A percentile compares a stretch with the other conserved stretches of the same genome.
These are phyloP conservation scores for Pleurotus tuoliensis DNA, from an alignment of 768 basidiomycete genomes.

Conservation along the genomic window DNA sequence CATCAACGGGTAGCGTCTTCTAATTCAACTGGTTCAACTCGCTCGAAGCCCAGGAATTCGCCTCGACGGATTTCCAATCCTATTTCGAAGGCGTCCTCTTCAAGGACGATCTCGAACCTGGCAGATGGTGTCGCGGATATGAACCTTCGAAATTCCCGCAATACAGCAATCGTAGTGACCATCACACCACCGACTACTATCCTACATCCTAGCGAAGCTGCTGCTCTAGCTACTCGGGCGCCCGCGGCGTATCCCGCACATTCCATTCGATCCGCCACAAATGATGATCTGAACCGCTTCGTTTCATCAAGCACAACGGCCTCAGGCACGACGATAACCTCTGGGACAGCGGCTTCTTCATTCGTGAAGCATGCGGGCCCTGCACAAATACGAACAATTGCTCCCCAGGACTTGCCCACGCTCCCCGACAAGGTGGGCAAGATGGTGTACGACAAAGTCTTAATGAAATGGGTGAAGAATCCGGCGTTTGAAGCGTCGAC, in stretches of 20 bases:
- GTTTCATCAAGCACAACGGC: slow-evolving; percentile 81
- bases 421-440: slow-evolving; percentile 78
- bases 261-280: slow-evolving; percentile 46
- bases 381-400: slow-evolving; percentile 74
- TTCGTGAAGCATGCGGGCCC: slow-evolving; percentile 84
- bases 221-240: slow-evolving; percentile 23
- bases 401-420: slow-evolving; percentile 70
- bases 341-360: slow-evolving; percentile 64
- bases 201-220: slow-evolving; percentile 18
- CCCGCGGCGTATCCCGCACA: slow-evolving; percentile 48
- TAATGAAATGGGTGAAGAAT: slow-evolving; percentile 84
- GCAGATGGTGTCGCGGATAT: slow-evolving; percentile 20
- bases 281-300: slow-evolving; percentile 81
- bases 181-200: slow-evolving; percentile 16
- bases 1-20: slow-evolving; percentile 30
- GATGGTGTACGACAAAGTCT: slow-evolving; percentile 82
- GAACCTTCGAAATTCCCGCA: slow-evolving; percentile 18
- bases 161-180: neutral
- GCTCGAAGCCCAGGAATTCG: slow-evolving; percentile 19
- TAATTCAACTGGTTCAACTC: slow-evolving; percentile 22
- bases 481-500: slow-evolving; percentile 29
- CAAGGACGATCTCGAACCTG: slow-evolving; percentile 13
- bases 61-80: slow-evolving; percentile 7
- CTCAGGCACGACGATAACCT: slow-evolving; percentile 69
- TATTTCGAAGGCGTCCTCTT: neutral